Evolutionary conservation across 352 stramenopile genomes (phyloP).

Genomic region (Phytopythium kandeliae): DNA sequence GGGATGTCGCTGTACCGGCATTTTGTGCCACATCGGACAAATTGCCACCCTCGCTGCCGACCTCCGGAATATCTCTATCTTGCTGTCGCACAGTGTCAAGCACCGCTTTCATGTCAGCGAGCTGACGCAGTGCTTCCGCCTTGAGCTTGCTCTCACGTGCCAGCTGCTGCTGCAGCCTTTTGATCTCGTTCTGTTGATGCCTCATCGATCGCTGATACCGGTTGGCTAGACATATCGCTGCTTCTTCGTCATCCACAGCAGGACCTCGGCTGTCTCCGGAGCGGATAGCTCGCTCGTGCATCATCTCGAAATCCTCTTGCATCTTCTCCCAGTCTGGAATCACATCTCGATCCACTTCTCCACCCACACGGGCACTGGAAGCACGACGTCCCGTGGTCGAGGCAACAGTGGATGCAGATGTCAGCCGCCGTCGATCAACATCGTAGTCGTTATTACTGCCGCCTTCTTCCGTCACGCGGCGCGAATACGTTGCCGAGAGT

Average conservation of each 20-base stretch:
- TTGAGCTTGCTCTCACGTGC: conserved; percentile 43
- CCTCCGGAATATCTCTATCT: not conserved
- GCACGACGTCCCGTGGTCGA: not conserved
- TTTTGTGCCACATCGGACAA: too few relatives aligned
- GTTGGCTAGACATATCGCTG: conserved; percentile 8
- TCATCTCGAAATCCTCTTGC: conserved; percentile 30
- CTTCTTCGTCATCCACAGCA: conserved; percentile 4
- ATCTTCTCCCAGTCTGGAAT: conserved; percentile 23
- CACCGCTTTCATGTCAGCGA: not conserved
- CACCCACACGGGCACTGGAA: not conserved
- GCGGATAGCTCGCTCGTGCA: conserved; percentile 20
- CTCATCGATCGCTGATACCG: conserved; percentile 35
- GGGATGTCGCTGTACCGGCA: not conserved
- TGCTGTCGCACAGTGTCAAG: not conserved
- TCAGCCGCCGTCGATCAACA: not conserved
- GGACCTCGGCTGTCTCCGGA: conserved; percentile 5
- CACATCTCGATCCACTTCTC: not conserved
- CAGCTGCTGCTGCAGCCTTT: conserved; percentile 56
- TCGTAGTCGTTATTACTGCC: not conserved
- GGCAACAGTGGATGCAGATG: not conserved
- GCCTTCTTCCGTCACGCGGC: conserved; percentile 1
- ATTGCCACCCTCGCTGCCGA: too few relatives aligned
- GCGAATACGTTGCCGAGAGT: conserved; percentile 33
- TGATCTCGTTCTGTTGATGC: conserved; percentile 68
- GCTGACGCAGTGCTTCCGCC: conserved; percentile 2